Evolutionary conservation across 2,329 filamentous ascomycete species (phyloP).

Genomic region (Kalmusia sp.): DNA sequence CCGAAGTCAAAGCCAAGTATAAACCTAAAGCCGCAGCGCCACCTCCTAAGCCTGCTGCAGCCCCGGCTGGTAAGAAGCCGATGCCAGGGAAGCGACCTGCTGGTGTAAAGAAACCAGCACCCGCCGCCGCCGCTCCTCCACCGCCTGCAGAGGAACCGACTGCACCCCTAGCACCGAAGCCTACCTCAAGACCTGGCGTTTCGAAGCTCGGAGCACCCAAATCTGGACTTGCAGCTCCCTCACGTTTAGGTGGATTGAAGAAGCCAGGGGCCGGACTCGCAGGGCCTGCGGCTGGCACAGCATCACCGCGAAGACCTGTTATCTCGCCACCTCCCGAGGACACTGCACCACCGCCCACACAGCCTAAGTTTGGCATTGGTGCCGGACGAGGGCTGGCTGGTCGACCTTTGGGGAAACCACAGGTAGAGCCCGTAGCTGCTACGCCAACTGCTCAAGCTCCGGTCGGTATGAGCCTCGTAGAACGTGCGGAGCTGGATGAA

Average conservation of each 20-base stretch:
- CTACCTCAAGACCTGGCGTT: slow-evolving; percentile 59
- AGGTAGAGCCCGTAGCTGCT: slow-evolving; percentile 68
- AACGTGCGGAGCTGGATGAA: slow-evolving; percentile 91
- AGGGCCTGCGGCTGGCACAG: slow-evolving; percentile 15
- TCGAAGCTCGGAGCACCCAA: slow-evolving; percentile 52
- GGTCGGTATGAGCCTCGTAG: slow-evolving; percentile 76
- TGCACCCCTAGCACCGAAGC: slow-evolving; percentile 65
- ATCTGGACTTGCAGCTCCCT: slow-evolving; percentile 44
- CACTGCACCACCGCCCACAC: slow-evolving; percentile 52
- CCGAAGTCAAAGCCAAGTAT: slow-evolving; percentile 86
- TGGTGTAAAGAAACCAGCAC: slow-evolving; percentile 60
- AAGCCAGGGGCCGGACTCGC: slow-evolving; percentile 49
- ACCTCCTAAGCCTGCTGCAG: slow-evolving; percentile 63
- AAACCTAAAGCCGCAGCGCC: slow-evolving; percentile 80
- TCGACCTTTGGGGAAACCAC: slow-evolving; percentile 83
- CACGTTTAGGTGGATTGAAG: slow-evolving; percentile 49
- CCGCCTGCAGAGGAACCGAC: slow-evolving; percentile 54
- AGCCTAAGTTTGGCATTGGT: slow-evolving; percentile 71
- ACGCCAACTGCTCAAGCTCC: slow-evolving; percentile 56
- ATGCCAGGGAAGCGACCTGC: slow-evolving; percentile 59
- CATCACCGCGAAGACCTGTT: slow-evolving; percentile 50
- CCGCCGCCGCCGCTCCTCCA: slow-evolving; percentile 45
- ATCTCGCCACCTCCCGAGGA: slow-evolving; percentile 59
- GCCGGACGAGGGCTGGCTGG: slow-evolving; percentile 77
- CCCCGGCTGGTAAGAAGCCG: slow-evolving; percentile 52